Base-by-base conservation (phyloP, 495 filamentous ascomycete species). In the Aspergillus baeticus region DNA sequence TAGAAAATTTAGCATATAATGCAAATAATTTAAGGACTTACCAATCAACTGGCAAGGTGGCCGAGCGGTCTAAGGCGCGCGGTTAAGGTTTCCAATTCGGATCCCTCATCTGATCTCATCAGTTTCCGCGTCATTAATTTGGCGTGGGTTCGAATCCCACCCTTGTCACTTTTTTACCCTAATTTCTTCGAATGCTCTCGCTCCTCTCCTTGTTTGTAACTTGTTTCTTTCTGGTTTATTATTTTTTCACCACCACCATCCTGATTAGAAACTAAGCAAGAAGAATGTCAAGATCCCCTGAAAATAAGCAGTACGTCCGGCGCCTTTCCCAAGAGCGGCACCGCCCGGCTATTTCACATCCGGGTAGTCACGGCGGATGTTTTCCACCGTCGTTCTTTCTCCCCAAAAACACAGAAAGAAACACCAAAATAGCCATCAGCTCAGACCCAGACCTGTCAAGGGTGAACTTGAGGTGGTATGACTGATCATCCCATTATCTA, bases 61-160 rank as follows among this genome's bases (percentile, higher is more conserved):
- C 54, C 54, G 54, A 57, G 54, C 54, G 54, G 54, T 57, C 54
- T 57, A 57, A 57, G 54, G 54, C 54, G 54, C 54, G 54, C 54
- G 54, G 54, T 57, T 57, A 57, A 57, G 54, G 54, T 23, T 23
- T 50, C 26, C 45, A 20, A 57, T 35, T 57, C 37, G 45, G 33
- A 50, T 42, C 46, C 47, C 31, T 50, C 17, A 17, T 49, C 44
- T 48, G 50, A 37, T 11, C n/a, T 50, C 43, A 34, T 45, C 50
- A 57, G 54, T 57, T 57, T 57, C 54, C 54, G 54, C 54, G 54
- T 57, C 54, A 57, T 57, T 57, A 57, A 57, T 57, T 57, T 61
- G 70, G 70, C 70, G 69, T 72, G 71, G 65, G 71, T 75, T 75
- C 72, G 66, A 75, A 73, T 73, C 72, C 66, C 72, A 73, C 72